Percentiles rank a stretch among this genome's conserved stretches.
phyloP scores from a whole-genome alignment of 2,329 filamentous ascomycete genomes.

The Beauveria brongniartii region DNA sequence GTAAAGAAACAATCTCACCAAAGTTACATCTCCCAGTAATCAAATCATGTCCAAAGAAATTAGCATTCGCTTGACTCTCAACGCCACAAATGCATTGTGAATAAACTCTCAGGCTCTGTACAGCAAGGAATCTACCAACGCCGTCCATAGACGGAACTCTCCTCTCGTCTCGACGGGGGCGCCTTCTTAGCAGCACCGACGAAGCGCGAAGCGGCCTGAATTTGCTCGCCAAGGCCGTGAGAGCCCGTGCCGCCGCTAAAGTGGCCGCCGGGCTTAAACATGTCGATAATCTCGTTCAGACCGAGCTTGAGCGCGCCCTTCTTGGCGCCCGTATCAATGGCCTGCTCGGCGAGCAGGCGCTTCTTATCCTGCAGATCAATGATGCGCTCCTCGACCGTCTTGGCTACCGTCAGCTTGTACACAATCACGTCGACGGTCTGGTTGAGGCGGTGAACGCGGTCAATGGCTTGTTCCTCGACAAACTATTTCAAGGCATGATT shows the following conservation, averaged over 20 bases:
- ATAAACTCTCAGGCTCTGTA: too few species aligned
- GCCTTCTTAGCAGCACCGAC: conserved; percentile 18
- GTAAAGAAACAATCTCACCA: not conserved
- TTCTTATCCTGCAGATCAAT: conserved; percentile 93
- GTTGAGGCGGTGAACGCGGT: conserved; percentile 95
- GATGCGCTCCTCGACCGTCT: conserved; percentile 89
- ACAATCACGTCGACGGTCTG: conserved; percentile 92
- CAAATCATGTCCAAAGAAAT: not conserved
- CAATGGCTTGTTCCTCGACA: conserved; percentile 97
- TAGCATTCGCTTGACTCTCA: not conserved
- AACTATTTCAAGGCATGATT: conserved; percentile 45
- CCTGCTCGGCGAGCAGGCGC: conserved; percentile 79
- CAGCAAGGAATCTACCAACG: conserved; percentile 26
- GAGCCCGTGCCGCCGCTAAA: conserved; percentile 26
- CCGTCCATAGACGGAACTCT: conserved; percentile 33
- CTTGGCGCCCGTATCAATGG: conserved; percentile 74
- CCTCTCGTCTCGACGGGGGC: conserved; percentile 21
- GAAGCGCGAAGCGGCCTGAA: conserved; percentile 17
- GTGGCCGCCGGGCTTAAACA: conserved; percentile 65
- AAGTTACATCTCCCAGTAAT: not conserved
- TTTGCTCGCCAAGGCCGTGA: conserved; percentile 19
- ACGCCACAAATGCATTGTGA: not conserved
- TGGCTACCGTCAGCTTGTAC: conserved; percentile 82
- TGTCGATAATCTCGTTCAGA: conserved; percentile 84
- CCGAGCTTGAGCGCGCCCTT: conserved; percentile 73